Conservation (phyloP, 2,329 filamentous ascomycete species). For the Fusarium continuum region DNA sequence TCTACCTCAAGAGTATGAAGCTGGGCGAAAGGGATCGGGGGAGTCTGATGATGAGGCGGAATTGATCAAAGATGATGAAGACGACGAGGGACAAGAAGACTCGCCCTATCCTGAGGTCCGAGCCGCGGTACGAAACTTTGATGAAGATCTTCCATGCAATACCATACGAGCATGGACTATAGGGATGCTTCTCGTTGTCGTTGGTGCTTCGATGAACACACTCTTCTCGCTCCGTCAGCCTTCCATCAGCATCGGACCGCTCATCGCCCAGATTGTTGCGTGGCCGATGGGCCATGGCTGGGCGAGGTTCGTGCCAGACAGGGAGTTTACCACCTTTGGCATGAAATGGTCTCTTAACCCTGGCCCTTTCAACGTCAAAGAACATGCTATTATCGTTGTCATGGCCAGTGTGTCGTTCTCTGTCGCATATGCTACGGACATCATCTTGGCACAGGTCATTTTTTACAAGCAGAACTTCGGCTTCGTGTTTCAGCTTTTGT, state of each 20-base stretch:
- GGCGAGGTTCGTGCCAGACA: slow-evolving; percentile 63
- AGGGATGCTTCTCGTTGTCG: slow-evolving; percentile 63
- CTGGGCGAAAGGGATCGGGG: slow-evolving; percentile 41
- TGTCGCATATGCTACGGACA: slow-evolving; percentile 77
- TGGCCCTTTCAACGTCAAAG: slow-evolving; percentile 75
- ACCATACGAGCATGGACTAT: slow-evolving; percentile 73
- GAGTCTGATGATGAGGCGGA: slow-evolving; percentile 38
- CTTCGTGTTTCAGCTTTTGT: slow-evolving; percentile 70
- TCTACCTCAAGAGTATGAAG: slow-evolving; percentile 55
- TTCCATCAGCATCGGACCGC: slow-evolving; percentile 66
- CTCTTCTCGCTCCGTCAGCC: slow-evolving; percentile 70
- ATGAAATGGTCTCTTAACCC: slow-evolving; percentile 68
- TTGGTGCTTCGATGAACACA: slow-evolving; percentile 70
- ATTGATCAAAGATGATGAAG: slow-evolving; percentile 45
- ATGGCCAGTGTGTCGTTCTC: slow-evolving; percentile 78
- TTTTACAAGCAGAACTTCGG: slow-evolving; percentile 79
- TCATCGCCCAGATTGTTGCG: slow-evolving; percentile 71
- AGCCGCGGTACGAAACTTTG: slow-evolving; percentile 70
- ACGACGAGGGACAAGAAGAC: slow-evolving; percentile 52
- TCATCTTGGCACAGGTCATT: slow-evolving; percentile 74
- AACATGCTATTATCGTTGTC: slow-evolving; percentile 73
- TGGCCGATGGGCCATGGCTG: slow-evolving; percentile 71
- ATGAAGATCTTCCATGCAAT: slow-evolving; percentile 72
- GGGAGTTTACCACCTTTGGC: slow-evolving; percentile 62
- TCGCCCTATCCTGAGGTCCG: slow-evolving; percentile 74